phyloP scores from a whole-genome alignment of 2,329 filamentous ascomycete genomes.

The Alternaria gansuensis region DNA sequence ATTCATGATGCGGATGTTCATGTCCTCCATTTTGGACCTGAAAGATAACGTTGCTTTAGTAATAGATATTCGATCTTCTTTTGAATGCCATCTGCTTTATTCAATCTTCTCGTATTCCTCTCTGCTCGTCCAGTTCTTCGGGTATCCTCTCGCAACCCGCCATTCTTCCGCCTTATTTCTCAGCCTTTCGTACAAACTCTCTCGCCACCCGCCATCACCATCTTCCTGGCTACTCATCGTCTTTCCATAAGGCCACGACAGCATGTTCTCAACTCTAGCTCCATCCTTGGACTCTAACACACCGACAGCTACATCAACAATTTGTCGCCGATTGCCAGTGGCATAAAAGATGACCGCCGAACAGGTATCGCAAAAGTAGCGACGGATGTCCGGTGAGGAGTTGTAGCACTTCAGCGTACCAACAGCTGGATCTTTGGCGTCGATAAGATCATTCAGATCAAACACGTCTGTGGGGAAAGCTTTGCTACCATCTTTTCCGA shows the following conservation, averaged over 20 bases:
- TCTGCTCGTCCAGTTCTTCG: conserved; percentile 46
- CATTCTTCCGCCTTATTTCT: conserved; percentile 52
- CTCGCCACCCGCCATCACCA: conserved; percentile 55
- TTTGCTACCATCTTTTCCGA: conserved; percentile 19
- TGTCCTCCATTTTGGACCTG: too few species aligned
- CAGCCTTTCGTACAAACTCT: conserved; percentile 44
- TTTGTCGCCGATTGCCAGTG: conserved; percentile 49
- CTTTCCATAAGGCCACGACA: conserved; percentile 56
- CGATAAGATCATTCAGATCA: conserved; percentile 52
- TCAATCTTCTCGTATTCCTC: not conserved
- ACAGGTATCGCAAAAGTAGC: conserved; percentile 62
- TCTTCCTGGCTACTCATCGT: conserved; percentile 40
- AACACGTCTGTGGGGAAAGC: conserved; percentile 44
- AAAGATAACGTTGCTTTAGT: too few species aligned
- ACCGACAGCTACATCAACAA: conserved; percentile 59
- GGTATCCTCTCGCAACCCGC: conserved; percentile 47
- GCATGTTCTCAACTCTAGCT: conserved; percentile 57
- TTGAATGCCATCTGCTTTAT: not conserved
- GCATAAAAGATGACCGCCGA: conserved; percentile 61
- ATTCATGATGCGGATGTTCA: too few species aligned
- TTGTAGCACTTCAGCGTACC: conserved; percentile 58
- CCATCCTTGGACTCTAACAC: conserved; percentile 58
- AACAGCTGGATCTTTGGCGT: conserved; percentile 49
- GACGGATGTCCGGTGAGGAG: conserved; percentile 57
- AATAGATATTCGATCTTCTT: too few species aligned